These are phyloP conservation scores for Gracilaria caudata DNA, from an alignment of 23 red algal species.

Conservation along the genomic window DNA sequence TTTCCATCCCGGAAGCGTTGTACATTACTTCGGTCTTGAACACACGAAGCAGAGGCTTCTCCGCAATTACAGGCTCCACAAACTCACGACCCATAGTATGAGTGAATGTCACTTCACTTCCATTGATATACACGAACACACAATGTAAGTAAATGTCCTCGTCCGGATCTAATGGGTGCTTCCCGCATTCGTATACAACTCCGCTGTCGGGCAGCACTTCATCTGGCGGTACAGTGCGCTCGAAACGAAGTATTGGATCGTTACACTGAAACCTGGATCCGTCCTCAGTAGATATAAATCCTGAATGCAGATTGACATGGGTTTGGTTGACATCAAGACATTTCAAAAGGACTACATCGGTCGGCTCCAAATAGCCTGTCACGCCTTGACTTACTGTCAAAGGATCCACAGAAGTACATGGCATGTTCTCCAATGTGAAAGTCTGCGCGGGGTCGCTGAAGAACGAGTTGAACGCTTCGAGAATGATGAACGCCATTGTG, in stretches of 20 bases:
- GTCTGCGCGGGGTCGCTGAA: background rate
- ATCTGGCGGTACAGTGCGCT: background rate
- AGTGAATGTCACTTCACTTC: background rate
- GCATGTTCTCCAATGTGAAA: background rate
- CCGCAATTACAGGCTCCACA: background rate
- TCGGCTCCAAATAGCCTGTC: background rate
- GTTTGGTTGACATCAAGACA: background rate
- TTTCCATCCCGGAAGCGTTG: background rate
- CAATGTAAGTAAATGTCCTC: too few relatives aligned
- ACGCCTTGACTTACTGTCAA: background rate
- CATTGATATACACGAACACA: background rate
- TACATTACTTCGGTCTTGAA: background rate
- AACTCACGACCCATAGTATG: background rate
- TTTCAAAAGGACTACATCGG: background rate
- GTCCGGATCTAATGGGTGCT: background rate
- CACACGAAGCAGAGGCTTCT: background rate
- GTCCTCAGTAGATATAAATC: background rate
- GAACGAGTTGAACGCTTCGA: background rate
- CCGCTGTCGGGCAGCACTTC: background rate
- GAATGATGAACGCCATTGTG: background rate
- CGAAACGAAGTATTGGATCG: background rate
- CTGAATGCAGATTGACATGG: background rate
- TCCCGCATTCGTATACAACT: background rate
- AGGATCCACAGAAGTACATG: background rate
- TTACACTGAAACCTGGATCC: background rate